A percentile compares a stretch with the other conserved stretches of the same genome.
Conservation (phyloP, 2,329 filamentous ascomycete species). For the Penicillium sp. region DNA sequence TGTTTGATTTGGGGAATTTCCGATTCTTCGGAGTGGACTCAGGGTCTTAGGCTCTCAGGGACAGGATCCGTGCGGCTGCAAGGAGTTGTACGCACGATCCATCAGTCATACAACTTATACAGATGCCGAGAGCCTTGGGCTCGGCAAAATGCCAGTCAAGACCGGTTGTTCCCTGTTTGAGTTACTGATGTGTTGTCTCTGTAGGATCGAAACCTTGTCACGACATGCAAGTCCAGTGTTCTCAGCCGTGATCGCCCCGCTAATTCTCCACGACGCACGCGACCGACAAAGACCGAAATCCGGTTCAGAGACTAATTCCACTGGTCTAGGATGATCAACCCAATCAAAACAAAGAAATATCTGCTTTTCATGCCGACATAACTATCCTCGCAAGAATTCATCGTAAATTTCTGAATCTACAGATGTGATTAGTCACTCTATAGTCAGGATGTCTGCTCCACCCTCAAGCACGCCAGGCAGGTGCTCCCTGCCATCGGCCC, state of each 20-base stretch:
- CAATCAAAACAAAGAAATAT: not conserved
- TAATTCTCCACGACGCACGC: not conserved
- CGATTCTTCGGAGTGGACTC: not conserved
- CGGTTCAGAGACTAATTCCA: not conserved
- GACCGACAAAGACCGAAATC: not conserved
- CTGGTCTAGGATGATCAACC: not conserved
- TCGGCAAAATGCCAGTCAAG: not conserved
- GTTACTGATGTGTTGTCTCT: not conserved
- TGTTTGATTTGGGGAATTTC: not conserved
- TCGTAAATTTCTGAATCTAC: not conserved
- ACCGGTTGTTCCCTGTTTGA: not conserved
- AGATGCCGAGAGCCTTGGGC: not conserved
- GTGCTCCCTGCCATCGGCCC: not conserved
- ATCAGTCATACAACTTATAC: not conserved
- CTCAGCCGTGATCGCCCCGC: not conserved
- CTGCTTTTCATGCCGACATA: not conserved
- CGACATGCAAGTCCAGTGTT: not conserved
- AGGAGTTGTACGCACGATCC: constrained; percentile 9
- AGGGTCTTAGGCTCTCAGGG: not conserved
- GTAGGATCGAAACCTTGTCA: not conserved
- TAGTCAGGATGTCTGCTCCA: not conserved
- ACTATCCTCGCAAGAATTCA: not conserved
- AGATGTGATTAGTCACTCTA: not conserved
- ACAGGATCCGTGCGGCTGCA: constrained; percentile 11
- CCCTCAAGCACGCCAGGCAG: not conserved